Evolutionary conservation across 2,329 filamentous ascomycete genomes (phyloP).

Genomic region (Sporothrix euskadiensis): DNA sequence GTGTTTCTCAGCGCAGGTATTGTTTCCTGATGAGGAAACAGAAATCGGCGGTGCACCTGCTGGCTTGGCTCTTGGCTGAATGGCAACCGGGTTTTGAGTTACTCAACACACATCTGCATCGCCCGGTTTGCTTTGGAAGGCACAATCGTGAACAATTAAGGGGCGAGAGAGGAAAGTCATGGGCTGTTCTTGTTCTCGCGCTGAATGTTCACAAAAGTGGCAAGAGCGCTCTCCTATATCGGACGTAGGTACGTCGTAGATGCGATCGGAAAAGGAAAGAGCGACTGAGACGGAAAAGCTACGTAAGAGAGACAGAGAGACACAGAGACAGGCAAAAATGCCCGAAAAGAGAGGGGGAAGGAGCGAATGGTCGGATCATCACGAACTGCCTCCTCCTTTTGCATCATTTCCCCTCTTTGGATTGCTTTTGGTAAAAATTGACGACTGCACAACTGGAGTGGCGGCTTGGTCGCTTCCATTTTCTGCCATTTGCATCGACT

Average conservation of each 20-base stretch:
- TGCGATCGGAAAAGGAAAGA: slow-evolving; percentile 8
- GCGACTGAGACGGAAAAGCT: not conserved
- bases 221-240: not conserved
- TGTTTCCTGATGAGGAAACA: not conserved
- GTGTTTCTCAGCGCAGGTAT: not conserved
- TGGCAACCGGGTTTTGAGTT: not conserved
- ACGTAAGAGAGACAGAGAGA: not conserved
- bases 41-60: not conserved
- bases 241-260: not conserved
- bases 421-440: slow-evolving; percentile 3
- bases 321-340: not conserved
- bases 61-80: not conserved
- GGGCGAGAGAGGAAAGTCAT: not conserved
- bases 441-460: not conserved
- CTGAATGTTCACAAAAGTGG: not conserved
- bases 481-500: not conserved
- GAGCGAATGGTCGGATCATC: slow-evolving; percentile 10
- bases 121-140: not conserved
- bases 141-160: not conserved
- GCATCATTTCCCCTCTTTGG: slow-evolving; percentile 19
- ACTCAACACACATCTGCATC: not conserved
- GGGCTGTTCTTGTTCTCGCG: not conserved
- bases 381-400: not conserved
- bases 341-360: not conserved
- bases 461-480: not conserved